Conservation (phyloP, 306 rosid species). For the Alnus rubra region DNA sequence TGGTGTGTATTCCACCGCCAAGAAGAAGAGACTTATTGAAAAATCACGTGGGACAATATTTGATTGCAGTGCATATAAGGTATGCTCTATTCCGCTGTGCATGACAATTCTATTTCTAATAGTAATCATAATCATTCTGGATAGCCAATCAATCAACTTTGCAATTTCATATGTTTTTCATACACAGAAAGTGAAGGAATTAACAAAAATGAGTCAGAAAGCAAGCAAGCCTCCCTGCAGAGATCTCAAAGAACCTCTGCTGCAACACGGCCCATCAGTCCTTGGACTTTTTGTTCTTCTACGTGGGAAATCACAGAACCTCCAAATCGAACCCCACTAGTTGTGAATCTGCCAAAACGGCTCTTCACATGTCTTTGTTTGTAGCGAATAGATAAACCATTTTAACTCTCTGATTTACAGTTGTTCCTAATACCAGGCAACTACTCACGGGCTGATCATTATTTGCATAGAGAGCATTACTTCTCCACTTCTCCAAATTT, state of each 20-base stretch:
- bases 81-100: too few species aligned
- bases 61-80: too few species aligned
- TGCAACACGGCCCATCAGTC: background rate
- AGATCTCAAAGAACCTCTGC: background rate
- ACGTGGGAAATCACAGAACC: conserved; percentile 25
- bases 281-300: conserved; percentile 3
- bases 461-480: too few species aligned
- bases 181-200: background rate
- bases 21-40: too few species aligned
- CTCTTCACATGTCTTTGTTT: conserved; percentile 79
- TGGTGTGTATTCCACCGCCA: too few species aligned
- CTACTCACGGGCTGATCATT: too few species aligned
- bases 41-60: too few species aligned
- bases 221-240: background rate
- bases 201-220: background rate
- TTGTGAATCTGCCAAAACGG: conserved; percentile 30
- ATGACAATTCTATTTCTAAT: too few species aligned
- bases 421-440: conserved; percentile 59
- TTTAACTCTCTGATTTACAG: conserved; percentile 42
- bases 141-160: too few species aligned
- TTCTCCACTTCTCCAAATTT: conserved; percentile 5
- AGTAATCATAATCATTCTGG: too few species aligned
- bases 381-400: conserved; percentile 48
- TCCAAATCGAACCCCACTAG: conserved; percentile 17
- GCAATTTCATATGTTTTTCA: background rate